Percentiles rank a stretch among this genome's conserved stretches.
These are phyloP conservation scores for Amanita phalloides DNA, from an alignment of 768 basidiomycete species.

Conservation along the genomic window DNA sequence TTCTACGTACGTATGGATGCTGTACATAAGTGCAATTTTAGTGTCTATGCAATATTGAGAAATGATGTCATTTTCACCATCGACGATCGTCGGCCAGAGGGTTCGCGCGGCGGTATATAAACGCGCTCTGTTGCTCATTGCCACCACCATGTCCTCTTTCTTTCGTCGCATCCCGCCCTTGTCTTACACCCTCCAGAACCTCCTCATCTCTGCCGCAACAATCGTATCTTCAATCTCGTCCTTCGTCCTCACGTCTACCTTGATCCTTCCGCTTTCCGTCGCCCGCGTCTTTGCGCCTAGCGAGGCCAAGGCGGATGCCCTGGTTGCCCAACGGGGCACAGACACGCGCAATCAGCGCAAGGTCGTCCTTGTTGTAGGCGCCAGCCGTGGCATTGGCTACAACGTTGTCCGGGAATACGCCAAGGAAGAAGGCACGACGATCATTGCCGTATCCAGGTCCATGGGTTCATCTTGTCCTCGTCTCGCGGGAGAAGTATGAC, in stretches of 20 bases:
- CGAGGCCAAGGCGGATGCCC: no score
- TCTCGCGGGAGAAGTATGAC: no score
- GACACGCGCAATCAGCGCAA: constrained; percentile 14
- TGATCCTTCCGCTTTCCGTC: no score
- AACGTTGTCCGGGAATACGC: constrained; percentile 19
- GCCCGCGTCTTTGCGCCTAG: no score
- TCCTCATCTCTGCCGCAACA: constrained; percentile 11
- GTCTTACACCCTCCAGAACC: no score
- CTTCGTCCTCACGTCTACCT: no score
- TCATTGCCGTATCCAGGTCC: constrained; percentile 16
- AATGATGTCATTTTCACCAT: not conserved
- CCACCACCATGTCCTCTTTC: not conserved
- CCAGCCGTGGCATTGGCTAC: constrained; percentile 17
- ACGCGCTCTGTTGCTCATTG: not conserved
- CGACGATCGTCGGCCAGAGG: not conserved
- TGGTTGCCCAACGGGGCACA: no score
- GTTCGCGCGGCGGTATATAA: not conserved
- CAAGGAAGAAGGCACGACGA: constrained; percentile 13
- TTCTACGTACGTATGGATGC: not conserved
- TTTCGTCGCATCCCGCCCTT: constrained; percentile 12
- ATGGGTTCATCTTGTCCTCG: no score
- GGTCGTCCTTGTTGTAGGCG: constrained; percentile 19
- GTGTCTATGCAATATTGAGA: not conserved
- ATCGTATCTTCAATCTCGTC: constrained; percentile 9
- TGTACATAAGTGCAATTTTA: not conserved